Percentiles rank a stretch among this genome's conserved stretches.
phyloP scores from a whole-genome alignment of 2,329 filamentous ascomycete species.

The Metarhizium guizhouense region DNA sequence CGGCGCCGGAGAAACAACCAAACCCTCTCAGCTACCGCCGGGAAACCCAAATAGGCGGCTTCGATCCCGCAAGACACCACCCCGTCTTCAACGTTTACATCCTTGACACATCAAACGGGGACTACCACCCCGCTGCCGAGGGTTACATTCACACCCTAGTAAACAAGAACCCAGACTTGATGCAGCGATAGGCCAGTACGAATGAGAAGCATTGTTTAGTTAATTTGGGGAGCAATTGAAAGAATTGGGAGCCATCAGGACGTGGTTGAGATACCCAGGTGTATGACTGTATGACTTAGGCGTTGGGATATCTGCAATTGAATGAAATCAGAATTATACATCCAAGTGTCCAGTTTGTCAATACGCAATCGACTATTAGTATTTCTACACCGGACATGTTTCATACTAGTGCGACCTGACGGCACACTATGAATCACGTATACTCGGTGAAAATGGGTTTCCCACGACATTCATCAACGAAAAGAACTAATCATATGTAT shows the following conservation, averaged over 20 bases:
- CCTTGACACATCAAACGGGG: neutral
- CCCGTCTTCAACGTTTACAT: constrained; percentile 2
- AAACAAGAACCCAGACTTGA: neutral
- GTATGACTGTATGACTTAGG: neutral
- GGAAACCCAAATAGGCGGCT: neutral
- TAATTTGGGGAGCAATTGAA: neutral
- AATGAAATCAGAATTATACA: neutral
- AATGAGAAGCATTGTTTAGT: neutral
- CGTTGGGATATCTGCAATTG: neutral
- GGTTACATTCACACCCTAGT: constrained; percentile 1
- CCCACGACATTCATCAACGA: too few relatives aligned
- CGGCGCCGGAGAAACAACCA: neutral
- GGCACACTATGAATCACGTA: too few relatives aligned
- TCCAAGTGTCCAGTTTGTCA: too few relatives aligned
- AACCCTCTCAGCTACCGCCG: neutral
- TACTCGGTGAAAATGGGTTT: too few relatives aligned
- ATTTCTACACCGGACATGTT: too few relatives aligned
- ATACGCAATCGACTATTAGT: too few relatives aligned
- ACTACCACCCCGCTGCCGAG: constrained; percentile 1
- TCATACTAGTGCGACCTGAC: too few relatives aligned
- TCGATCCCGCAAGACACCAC: constrained; percentile 2
- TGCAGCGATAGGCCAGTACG: neutral
- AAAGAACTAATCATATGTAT: neutral
- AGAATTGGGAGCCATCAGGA: too few relatives aligned
- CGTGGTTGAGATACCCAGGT: neutral